Base-by-base conservation (phyloP, 768 basidiomycete species). In the Dictyophora rubrovolvata region DNA sequence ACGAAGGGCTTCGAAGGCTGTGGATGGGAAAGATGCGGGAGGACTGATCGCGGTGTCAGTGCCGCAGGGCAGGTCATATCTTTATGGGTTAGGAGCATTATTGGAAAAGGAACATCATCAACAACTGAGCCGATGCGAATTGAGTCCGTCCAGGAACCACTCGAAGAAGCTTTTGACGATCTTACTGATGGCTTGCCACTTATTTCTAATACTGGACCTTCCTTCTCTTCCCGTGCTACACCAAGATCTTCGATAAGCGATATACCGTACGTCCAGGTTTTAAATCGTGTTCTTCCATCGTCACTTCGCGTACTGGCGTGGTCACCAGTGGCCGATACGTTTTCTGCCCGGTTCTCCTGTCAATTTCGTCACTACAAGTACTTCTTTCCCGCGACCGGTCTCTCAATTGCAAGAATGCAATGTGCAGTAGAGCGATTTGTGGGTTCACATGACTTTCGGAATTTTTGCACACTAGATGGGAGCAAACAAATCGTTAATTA, bases 31-130 rank as follows among this genome's bases (percentile, higher is more conserved):
- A 79, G 82, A 63, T 97, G 96, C 70, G 95, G 96, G 12, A 73
- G 96, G 66, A 98, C 96, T 23, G 96, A 99, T 76, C 79, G 86
- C 18, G 94, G 95, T 0, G 96, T 99, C 60, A 95, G 93, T 68
- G 90, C 87, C 42, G 89, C 87, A 8, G 93, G 92, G 2, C 95
- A 98, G 69, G 93, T 98, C 21, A 78, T 97, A 53, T 91, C 88
- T 53, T 76, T 99, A 8, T 93, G 90, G 87, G 84, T 96, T 12
- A 75, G 93, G 60, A 93, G 91, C 69, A 80, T 81, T 10, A 69
- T 85, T 48, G 72, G 66, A 7, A 57, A 59, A 18, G 56, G 56
- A 18, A 48, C 33, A 34, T 59, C 1, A 5, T 14, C 49, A 23
- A 35, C 23, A 35, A 21, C 55, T 18, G n/a, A 20, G 18, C 35